Conservation (phyloP, 2,329 filamentous ascomycete species). For the Aaosphaeria pasadenensis region DNA sequence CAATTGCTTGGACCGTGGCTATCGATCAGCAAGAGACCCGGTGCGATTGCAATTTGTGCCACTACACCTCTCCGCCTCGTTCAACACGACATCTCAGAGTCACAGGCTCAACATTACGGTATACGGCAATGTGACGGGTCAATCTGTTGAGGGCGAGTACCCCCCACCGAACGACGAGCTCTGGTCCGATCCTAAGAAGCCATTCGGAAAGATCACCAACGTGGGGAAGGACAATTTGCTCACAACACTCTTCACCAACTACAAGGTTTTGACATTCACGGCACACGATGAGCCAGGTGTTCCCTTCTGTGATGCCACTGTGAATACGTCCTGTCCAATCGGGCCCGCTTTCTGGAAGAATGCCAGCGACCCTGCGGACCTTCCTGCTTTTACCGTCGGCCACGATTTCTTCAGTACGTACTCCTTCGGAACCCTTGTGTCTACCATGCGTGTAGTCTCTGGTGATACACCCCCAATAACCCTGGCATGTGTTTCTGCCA, state of each 20-base stretch:
- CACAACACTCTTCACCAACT: conserved; percentile 70
- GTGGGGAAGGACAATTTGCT: conserved; percentile 59
- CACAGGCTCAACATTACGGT: conserved; percentile 74
- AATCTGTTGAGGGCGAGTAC: conserved; percentile 54
- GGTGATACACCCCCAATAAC: conserved; percentile 63
- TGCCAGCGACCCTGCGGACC: conserved; percentile 47
- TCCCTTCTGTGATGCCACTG: conserved; percentile 63
- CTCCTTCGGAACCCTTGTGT: conserved; percentile 76
- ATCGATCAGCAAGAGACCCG: conserved; percentile 57
- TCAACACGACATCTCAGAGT: conserved; percentile 59
- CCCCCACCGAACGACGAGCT: conserved; percentile 54
- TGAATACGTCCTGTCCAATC: conserved; percentile 69
- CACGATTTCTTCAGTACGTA: conserved; percentile 80
- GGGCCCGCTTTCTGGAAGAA: conserved; percentile 67
- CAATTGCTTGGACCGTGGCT: conserved; percentile 70
- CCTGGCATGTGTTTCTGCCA: conserved; percentile 78
- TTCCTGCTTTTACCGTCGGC: conserved; percentile 71
- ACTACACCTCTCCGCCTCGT: conserved; percentile 68
- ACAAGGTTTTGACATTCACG: conserved; percentile 75
- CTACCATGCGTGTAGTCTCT: conserved; percentile 71
- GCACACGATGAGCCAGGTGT: conserved; percentile 56
- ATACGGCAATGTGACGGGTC: conserved; percentile 88
- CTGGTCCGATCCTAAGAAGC: conserved; percentile 59
- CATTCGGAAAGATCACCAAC: conserved; percentile 74
- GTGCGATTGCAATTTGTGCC: conserved; percentile 76